phyloP scores from a whole-genome alignment of 106 monocot genomes.

The Dioscorea alata region DNA sequence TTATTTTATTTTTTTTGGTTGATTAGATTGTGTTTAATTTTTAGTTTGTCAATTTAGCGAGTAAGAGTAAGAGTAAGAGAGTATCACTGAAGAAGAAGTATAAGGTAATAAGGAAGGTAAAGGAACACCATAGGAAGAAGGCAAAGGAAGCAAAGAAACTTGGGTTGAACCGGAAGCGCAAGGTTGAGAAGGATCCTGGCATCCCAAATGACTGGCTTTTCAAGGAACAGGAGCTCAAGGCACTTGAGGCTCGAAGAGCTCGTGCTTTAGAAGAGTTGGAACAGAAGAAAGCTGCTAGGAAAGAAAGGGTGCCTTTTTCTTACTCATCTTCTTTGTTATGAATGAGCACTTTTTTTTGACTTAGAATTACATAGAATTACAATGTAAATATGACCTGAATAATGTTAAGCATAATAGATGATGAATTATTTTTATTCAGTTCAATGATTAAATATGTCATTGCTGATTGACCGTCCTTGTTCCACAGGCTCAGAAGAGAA shows the following conservation, averaged over 20 bases:
- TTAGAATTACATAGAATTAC: no score
- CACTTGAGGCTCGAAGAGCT: constrained; percentile 70
- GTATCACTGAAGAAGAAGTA: constrained; percentile 75
- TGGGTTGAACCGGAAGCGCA: constrained; percentile 40
- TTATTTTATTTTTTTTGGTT: background rate
- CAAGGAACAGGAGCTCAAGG: constrained; percentile 90
- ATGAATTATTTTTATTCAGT: no score
- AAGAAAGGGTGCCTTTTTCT: constrained; percentile 60
- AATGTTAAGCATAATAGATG: no score
- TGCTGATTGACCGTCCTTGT: no score
- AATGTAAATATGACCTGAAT: no score
- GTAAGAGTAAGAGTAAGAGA: constrained; percentile 98
- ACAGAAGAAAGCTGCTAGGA: constrained; percentile 88
- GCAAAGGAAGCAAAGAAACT: constrained; percentile 81
- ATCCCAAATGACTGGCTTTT: constrained; percentile 99
- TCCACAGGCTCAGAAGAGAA: constrained; percentile 72
- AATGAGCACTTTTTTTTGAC: no score
- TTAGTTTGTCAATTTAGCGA: constrained; percentile 17
- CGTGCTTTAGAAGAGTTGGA: constrained; percentile 72
- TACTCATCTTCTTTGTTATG: no score
- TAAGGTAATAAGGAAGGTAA: constrained; percentile 78
- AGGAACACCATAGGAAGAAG: constrained; percentile 88
- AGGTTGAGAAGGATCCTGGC: constrained; percentile 97
- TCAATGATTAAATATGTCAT: no score
- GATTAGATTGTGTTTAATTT: background rate